Percentiles rank a stretch among this genome's conserved stretches.
Evolutionary conservation across 2,329 filamentous ascomycete species (phyloP).

Genomic region (Waltergamsia citrina): DNA sequence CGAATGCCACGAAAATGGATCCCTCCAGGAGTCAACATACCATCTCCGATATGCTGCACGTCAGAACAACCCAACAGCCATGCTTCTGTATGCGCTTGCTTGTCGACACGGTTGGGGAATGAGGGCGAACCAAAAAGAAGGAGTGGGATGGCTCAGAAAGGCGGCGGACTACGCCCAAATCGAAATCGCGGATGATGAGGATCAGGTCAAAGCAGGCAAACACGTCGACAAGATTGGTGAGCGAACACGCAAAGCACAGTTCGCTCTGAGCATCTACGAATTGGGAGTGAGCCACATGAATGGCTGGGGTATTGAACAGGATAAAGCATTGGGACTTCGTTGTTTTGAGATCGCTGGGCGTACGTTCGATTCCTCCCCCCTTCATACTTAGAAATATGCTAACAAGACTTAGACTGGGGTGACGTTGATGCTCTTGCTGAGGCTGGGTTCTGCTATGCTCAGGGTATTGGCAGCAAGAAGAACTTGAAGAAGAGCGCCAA

Average conservation of each 20-base stretch:
- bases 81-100: constrained; percentile 91
- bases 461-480: constrained; percentile 91
- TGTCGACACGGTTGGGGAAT: constrained; percentile 98
- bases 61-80: constrained; percentile 80
- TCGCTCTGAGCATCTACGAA: constrained; percentile 92
- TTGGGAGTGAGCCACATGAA: constrained; percentile 96
- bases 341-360: constrained; percentile 95
- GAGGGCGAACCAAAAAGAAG: constrained; percentile 83
- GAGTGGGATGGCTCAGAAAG: constrained; percentile 83
- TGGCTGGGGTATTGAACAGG: constrained; percentile 93
- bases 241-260: constrained; percentile 83
- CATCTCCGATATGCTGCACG: constrained; percentile 84
- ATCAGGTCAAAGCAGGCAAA: constrained; percentile 52
- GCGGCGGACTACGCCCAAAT: constrained; percentile 77
- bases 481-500: constrained; percentile 88
- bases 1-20: constrained; percentile 77
- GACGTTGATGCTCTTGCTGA: constrained; percentile 91
- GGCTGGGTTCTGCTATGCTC: constrained; percentile 90
- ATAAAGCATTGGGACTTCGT: constrained; percentile 75
- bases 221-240: constrained; percentile 56
- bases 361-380: constrained; percentile 33
- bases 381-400: constrained; percentile 5
- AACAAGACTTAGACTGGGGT: constrained; percentile 60
- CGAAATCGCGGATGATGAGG: constrained; percentile 77
- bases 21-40: constrained; percentile 89